Base-by-base conservation (phyloP, 768 basidiomycete species). In the Harrya chromipes region DNA sequence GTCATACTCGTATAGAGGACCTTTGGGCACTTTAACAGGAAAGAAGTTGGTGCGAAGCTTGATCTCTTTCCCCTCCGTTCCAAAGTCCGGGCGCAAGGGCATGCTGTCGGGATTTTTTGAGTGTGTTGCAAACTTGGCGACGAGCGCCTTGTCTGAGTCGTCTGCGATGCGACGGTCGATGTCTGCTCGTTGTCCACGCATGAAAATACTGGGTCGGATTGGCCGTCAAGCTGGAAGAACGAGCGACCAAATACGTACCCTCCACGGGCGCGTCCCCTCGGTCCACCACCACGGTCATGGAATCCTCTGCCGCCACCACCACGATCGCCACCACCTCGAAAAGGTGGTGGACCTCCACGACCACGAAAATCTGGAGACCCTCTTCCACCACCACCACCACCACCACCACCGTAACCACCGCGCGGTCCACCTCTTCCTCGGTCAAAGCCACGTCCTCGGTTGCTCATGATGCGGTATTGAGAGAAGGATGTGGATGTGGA, bases 41-140 rank as follows among this genome's bases (percentile, higher is more conserved):
- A 82, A 80, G 65, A 79, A 80, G 46, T 80, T 80, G 3, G 79
- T 63, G 19, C 79, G 75, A 35, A 82, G 68, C 47, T 72, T 76
- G 64, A 81, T 72, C 36, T 63, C 54, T 14, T 19, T 67, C 21
- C 79, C 79, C 4, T 55, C 59, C 0, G 66, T 72, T 29, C 79
- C 79, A 57, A 71, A 80, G 46, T 69, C 72, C 17, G 78, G 78
- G 24, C 79, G 75, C n/a, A 65, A 53, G 23, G 80, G 80, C 53
- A 78, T 70, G 24, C 69, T 64, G 35, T 57, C 53, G 1, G 48
- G 23, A 14, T 53, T 60, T 13, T 52, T 46, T 13, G 61, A 27
- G 67, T 44, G 8, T 55, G 57, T 11, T 54, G 68, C 38, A 72
- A 70, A 26, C 58, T 59, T 43, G 42, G 64, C 59, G n/a, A 81